phyloP scores from a whole-genome alignment of 1,139 yeast genomes.

The Meyerozyma smithsonii region DNA sequence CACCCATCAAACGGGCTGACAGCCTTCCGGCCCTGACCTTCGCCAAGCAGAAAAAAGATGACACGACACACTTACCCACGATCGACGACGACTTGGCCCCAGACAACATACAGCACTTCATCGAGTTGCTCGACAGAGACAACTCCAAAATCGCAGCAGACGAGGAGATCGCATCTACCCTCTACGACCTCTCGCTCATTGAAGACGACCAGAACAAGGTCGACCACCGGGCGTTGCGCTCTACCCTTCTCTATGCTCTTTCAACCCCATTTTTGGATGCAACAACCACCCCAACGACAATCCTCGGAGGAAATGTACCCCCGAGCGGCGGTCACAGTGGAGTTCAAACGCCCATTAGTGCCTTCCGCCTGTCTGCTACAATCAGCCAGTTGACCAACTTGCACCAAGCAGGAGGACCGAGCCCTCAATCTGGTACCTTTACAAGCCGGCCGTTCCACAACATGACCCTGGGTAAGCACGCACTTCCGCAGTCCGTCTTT shows the following conservation, averaged over 20 bases:
- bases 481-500: constrained; percentile 76
- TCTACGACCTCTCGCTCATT: constrained; percentile 53
- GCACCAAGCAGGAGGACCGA: neutral
- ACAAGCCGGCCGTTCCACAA: constrained; percentile 51
- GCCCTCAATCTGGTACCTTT: constrained; percentile 5
- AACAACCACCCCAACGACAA: constrained; percentile 28
- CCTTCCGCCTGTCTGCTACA: neutral
- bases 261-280: constrained; percentile 70
- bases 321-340: constrained; percentile 2
- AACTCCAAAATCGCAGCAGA: constrained; percentile 22
- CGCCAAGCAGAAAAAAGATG: neutral
- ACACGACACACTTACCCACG: neutral
- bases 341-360: neutral
- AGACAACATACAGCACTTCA: constrained; percentile 42
- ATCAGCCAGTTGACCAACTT: neutral
- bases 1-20: constrained; percentile 32
- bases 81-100: constrained; percentile 1
- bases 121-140: constrained; percentile 38
- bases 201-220: constrained; percentile 13
- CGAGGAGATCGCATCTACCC: constrained; percentile 45
- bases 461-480: constrained; percentile 59
- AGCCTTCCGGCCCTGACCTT: constrained; percentile 26
- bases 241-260: constrained; percentile 57
- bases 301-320: constrained; percentile 13
- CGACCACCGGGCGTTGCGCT: constrained; percentile 35